Conservation (phyloP, 805 yeast species). For the Cyberlindnera maclurae region DNA sequence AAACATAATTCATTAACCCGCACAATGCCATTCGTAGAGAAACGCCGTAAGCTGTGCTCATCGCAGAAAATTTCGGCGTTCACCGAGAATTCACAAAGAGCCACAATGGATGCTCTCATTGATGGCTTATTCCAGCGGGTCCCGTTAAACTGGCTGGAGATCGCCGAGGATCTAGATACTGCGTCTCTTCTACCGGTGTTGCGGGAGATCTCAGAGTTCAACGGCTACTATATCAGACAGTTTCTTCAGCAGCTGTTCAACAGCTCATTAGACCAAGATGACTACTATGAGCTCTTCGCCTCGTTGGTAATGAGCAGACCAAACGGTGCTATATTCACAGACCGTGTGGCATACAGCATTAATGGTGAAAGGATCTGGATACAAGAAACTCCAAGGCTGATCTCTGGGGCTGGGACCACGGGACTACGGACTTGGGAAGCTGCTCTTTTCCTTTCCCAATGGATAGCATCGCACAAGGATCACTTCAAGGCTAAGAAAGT, state of each 20-base stretch:
- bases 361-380: slow-evolving; percentile 26
- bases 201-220: slow-evolving; percentile 23
- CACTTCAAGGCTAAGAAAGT: slow-evolving; percentile 26
- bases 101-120: slow-evolving; percentile 13
- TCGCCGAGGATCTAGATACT: slow-evolving; percentile 12
- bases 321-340: slow-evolving; percentile 23
- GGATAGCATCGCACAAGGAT: slow-evolving; percentile 24
- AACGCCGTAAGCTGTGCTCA: neutral
- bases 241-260: slow-evolving; percentile 37
- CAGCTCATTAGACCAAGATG: slow-evolving; percentile 32
- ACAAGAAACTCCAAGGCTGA: slow-evolving; percentile 54
- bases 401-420: slow-evolving; percentile 76
- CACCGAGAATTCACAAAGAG: neutral
- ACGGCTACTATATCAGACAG: slow-evolving; percentile 44
- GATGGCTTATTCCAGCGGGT: slow-evolving; percentile 19
- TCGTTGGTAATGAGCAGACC: slow-evolving; percentile 21
- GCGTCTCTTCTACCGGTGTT: slow-evolving; percentile 17
- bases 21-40: too few relatives aligned
- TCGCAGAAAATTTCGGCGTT: neutral
- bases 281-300: slow-evolving; percentile 28
- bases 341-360: slow-evolving; percentile 28
- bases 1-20: too few relatives aligned
- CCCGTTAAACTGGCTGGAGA: slow-evolving; percentile 8
- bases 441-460: slow-evolving; percentile 57
- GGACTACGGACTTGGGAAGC: slow-evolving; percentile 96